Base-by-base conservation (phyloP, 345 rosid species). In the Arabidopsis suecica region DNA sequence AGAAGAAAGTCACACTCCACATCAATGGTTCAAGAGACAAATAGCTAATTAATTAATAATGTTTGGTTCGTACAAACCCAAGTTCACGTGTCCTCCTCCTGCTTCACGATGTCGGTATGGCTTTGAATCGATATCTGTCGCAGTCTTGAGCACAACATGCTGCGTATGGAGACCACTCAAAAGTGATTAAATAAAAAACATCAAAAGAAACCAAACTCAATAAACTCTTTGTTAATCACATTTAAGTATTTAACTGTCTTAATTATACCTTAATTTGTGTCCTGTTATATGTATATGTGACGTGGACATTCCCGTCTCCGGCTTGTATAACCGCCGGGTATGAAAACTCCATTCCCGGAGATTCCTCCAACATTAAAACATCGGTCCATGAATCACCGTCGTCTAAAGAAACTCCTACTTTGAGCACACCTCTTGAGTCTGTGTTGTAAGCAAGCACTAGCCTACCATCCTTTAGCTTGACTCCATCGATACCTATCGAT, bases 271-370 rank as follows among this genome's bases (percentile, higher is more conserved):
- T 95, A 70, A 95, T 87, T 65, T 92, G 97, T 49, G 91, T 89
- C 80, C 97, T 86, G 60, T 87, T 84, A 71, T 92, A 92, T 1
- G 97, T 95, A 82, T 88, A 92, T n/a, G 96, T 92, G 77, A 95
- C 69, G 78, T 90, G 99, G 74, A 95, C 78, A 56, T 68, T 79
- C 70, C 93, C 93, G 70, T 92, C 91, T 44, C 81, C 80, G 61
- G 89, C 88, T 85, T 92, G 86, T 64, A 95, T 89, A 65, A 88
- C 95, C 8, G 96, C 93, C 0, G 97, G 96, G 69, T 95, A 91
- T 2, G 97, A 95, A 72, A 91, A 95, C 63, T 95, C 96, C 97
- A 90, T 88, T 48, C 69, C 91, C 16, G 49, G 41, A n/a, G 82
- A 68, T 5, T 90, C 89, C 75, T 90, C 97, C 51, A 92, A 72